phyloP scores from a whole-genome alignment of 345 rosid species.

The Moricandia moricandioides region DNA sequence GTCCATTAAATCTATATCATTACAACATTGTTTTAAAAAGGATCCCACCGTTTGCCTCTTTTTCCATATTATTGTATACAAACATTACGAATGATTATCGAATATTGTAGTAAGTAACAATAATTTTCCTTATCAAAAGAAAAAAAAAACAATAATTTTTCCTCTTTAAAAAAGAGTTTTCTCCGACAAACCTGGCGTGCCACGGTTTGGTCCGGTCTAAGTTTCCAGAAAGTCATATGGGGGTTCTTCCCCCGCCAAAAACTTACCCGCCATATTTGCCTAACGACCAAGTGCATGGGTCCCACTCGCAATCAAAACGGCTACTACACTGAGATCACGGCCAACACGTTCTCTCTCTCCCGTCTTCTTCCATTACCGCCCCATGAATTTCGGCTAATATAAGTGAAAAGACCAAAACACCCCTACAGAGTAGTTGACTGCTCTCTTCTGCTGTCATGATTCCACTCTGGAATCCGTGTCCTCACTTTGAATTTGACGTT shows the following conservation, averaged over 20 bases:
- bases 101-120: neutral
- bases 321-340: constrained; percentile 19
- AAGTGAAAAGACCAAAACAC: neutral
- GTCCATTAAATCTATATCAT: neutral
- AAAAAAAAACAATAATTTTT: neutral
- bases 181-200: constrained; percentile 32
- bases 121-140: neutral
- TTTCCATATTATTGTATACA: neutral
- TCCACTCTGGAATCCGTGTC: constrained; percentile 29
- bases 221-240: constrained; percentile 18
- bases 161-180: neutral
- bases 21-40: neutral
- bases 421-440: constrained; percentile 28
- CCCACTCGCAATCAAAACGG: constrained; percentile 21
- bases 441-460: constrained; percentile 14
- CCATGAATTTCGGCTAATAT: neutral
- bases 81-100: neutral
- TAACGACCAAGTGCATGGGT: constrained; percentile 28
- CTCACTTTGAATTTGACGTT: constrained; percentile 35
- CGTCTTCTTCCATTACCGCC: constrained; percentile 19
- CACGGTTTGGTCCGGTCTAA: constrained; percentile 28
- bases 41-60: neutral
- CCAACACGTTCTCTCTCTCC: constrained; percentile 5
- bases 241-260: neutral
- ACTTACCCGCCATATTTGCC: constrained; percentile 36